Percentiles rank a stretch among this genome's conserved stretches.
These are phyloP conservation scores for Yarrowia sp. DNA, from an alignment of 805 yeast genomes.

Conservation along the genomic window DNA sequence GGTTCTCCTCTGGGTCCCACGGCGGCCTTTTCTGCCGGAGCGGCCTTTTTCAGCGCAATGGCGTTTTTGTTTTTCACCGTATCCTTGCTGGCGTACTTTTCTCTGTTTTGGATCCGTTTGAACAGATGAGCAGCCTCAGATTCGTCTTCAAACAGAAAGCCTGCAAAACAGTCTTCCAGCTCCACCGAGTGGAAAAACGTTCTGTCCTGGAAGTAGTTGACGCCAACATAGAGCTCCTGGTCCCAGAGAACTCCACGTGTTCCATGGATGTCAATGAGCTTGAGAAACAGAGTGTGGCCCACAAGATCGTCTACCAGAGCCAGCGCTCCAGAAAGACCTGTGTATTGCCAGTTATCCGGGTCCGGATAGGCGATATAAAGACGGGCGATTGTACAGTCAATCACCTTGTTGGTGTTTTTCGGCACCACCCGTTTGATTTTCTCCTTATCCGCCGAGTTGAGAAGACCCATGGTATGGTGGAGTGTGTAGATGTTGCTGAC, in stretches of 20 bases:
- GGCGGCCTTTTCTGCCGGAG: conserved; percentile 34
- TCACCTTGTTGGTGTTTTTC: conserved; percentile 76
- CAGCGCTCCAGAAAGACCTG: conserved; percentile 87
- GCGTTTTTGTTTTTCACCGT: conserved; percentile 87
- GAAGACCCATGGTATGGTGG: conserved; percentile 30
- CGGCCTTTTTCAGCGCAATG: conserved; percentile 61
- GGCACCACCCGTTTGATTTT: conserved; percentile 86
- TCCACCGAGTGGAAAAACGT: conserved; percentile 94
- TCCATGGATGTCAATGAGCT: conserved; percentile 80
- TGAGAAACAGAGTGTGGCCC: conserved; percentile 89
- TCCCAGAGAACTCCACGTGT: conserved; percentile 93
- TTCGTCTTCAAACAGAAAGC: conserved; percentile 83
- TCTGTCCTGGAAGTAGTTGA: conserved; percentile 89
- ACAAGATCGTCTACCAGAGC: conserved; percentile 86
- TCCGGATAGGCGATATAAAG: conserved; percentile 88
- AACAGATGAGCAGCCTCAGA: conserved; percentile 81
- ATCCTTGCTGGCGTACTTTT: conserved; percentile 81
- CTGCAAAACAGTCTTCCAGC: conserved; percentile 82
- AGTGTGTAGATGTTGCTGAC: conserved; percentile 3
- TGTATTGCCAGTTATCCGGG: conserved; percentile 73
- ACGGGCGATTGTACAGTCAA: conserved; percentile 88
- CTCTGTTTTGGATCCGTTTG: conserved; percentile 69
- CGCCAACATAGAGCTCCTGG: conserved; percentile 86
- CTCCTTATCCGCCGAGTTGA: conserved; percentile 66
- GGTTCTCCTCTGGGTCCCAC: conserved; percentile 67